Evolutionary conservation across 768 basidiomycete species (phyloP).

Genomic region (Rubroboletus satanas): DNA sequence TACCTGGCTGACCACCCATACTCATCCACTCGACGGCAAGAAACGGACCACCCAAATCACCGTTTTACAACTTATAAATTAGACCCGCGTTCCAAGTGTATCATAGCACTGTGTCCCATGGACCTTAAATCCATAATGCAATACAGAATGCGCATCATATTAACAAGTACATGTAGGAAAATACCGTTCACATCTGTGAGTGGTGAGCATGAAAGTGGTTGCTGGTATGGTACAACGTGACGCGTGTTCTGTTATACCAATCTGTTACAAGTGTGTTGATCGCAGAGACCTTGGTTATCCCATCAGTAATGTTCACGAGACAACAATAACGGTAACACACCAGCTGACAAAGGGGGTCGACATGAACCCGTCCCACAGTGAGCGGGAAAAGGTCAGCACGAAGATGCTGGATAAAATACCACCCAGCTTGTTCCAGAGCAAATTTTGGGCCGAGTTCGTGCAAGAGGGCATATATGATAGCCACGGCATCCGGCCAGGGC

Average conservation of each 20-base stretch:
- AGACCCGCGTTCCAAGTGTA: constrained; percentile 23
- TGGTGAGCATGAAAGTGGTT: background rate
- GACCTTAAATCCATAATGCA: constrained; percentile 10
- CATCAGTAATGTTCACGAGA: background rate
- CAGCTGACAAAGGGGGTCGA: constrained; percentile 15
- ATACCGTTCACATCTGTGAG: background rate
- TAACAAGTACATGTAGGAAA: constrained; percentile 1
- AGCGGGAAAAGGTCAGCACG: constrained; percentile 6
- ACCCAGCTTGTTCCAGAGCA: constrained; percentile 4
- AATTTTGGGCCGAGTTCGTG: constrained; percentile 18
- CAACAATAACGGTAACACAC: constrained; percentile 7
- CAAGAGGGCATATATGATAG: constrained; percentile 12
- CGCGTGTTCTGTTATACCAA: constrained; percentile 3
- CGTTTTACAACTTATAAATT: constrained; percentile 12
- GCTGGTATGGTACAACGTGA: constrained; percentile 9
- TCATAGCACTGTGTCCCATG: constrained; percentile 17
- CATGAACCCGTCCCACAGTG: background rate
- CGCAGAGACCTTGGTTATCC: constrained; percentile 7
- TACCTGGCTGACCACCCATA: constrained; percentile 10
- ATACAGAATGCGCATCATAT: constrained; percentile 2
- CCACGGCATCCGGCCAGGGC: constrained; percentile 19
- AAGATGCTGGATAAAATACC: constrained; percentile 14
- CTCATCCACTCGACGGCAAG: constrained; percentile 7
- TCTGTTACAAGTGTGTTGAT: constrained; percentile 9
- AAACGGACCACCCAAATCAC: constrained; percentile 2